Evolutionary conservation across 306 rosid genomes (phyloP).

Genomic region (Ziziphus jujuba): DNA sequence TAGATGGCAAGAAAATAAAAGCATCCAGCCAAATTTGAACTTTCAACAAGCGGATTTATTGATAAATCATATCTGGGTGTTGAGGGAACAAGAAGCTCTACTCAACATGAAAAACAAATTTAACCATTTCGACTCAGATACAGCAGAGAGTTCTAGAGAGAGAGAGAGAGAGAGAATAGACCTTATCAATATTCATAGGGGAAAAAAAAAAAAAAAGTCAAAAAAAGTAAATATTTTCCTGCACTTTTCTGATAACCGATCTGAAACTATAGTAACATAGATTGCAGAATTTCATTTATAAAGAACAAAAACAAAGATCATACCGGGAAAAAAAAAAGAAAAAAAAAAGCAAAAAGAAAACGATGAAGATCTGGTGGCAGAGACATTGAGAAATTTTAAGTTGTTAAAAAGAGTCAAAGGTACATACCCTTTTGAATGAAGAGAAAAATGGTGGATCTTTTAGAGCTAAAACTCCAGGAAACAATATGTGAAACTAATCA

Average conservation of each 20-base stretch:
- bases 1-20: slow-evolving; percentile 1
- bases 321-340: not conserved
- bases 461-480: slow-evolving; percentile 24
- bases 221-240: slow-evolving; percentile 2
- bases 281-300: not conserved
- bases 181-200: slow-evolving; percentile 5
- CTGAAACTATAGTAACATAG: slow-evolving; percentile 1
- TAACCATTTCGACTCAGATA: slow-evolving; percentile 13
- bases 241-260: slow-evolving; percentile 18
- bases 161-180: not conserved
- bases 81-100: too few species aligned
- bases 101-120: not conserved
- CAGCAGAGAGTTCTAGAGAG: not conserved
- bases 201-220: not conserved
- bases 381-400: slow-evolving; percentile 9
- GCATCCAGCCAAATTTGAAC: not conserved
- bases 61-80: not conserved
- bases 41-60: not conserved
- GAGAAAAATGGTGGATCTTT: slow-evolving; percentile 48
- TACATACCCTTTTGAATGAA: slow-evolving; percentile 36
- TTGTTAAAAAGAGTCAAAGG: slow-evolving; percentile 10
- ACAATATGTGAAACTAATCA: not conserved
- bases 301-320: not conserved
- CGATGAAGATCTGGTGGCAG: slow-evolving; percentile 21
- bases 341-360: slow-evolving; percentile 3